These are phyloP conservation scores for Talaromyces rugulosus DNA, from an alignment of 2,329 filamentous ascomycete genomes.

Conservation along the genomic window DNA sequence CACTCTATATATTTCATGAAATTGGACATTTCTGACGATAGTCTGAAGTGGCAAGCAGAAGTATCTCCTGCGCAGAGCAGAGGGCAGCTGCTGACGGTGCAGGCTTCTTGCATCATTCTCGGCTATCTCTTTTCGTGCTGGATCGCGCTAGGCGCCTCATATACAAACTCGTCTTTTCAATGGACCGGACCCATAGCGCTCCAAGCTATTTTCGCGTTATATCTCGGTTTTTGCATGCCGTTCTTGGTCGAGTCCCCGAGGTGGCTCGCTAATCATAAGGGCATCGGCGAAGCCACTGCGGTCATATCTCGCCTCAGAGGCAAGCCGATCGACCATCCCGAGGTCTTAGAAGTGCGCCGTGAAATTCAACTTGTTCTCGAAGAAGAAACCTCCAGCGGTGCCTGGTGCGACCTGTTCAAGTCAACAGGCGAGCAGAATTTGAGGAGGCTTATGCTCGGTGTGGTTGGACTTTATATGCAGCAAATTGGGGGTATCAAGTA, in stretches of 20 bases:
- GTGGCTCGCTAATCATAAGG: constrained; percentile 3
- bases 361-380: neutral
- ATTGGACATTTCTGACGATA: neutral
- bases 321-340: neutral
- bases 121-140: neutral
- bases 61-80: neutral
- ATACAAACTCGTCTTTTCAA: constrained; percentile 1
- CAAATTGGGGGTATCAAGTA: constrained; percentile 3
- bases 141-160: neutral
- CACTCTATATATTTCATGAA: neutral
- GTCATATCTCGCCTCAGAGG: constrained; percentile 1
- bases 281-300: neutral
- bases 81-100: neutral
- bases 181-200: constrained; percentile 4
- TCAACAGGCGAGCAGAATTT: neutral
- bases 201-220: neutral
- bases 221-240: neutral
- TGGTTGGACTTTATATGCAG: constrained; percentile 3
- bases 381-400: neutral
- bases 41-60: neutral
- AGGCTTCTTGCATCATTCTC: neutral
- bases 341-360: neutral
- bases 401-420: neutral
- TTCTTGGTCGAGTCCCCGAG: constrained; percentile 7
- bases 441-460: neutral